These are phyloP conservation scores for Hirschfeldia incana DNA, from an alignment of 345 rosid species.

Conservation along the genomic window DNA sequence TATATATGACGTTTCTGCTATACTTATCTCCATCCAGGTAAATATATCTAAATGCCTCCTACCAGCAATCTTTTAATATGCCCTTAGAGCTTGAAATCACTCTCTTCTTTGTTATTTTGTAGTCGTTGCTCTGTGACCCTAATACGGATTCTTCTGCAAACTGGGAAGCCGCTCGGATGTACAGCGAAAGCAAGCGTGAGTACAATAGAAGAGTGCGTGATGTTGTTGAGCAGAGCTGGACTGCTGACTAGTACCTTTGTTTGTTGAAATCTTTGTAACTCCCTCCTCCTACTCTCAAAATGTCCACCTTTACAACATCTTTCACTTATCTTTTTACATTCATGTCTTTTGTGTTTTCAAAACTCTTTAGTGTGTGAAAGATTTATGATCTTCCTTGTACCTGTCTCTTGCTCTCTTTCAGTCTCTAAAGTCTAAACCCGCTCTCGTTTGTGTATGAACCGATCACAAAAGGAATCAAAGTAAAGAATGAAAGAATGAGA, in stretches of 20 bases:
- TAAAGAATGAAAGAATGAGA: no score
- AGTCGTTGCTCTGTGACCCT: slow-evolving; percentile 84
- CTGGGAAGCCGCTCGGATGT: slow-evolving; percentile 82
- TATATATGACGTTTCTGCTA: slow-evolving; percentile 92
- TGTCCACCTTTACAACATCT: slow-evolving; percentile 25
- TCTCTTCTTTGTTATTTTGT: neutral
- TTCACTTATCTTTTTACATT: slow-evolving; percentile 17
- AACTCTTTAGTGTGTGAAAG: neutral
- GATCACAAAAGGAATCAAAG: no score
- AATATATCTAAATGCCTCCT: neutral
- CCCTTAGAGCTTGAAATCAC: neutral
- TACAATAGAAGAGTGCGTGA: slow-evolving; percentile 60
- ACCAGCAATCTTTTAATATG: neutral
- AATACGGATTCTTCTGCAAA: slow-evolving; percentile 83
- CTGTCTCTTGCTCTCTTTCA: no score
- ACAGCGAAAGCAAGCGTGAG: slow-evolving; percentile 43
- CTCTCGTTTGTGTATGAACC: no score
- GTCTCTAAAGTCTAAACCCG: no score
- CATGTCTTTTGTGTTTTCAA: slow-evolving; percentile 18
- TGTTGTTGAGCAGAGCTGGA: slow-evolving; percentile 75
- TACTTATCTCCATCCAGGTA: slow-evolving; percentile 95
- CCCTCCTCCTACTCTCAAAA: slow-evolving; percentile 1
- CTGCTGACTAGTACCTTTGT: slow-evolving; percentile 50
- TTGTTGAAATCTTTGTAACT: slow-evolving; percentile 32
- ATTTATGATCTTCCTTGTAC: no score